Conservation (phyloP, 768 basidiomycete genomes). For the Amanita rubescens region DNA sequence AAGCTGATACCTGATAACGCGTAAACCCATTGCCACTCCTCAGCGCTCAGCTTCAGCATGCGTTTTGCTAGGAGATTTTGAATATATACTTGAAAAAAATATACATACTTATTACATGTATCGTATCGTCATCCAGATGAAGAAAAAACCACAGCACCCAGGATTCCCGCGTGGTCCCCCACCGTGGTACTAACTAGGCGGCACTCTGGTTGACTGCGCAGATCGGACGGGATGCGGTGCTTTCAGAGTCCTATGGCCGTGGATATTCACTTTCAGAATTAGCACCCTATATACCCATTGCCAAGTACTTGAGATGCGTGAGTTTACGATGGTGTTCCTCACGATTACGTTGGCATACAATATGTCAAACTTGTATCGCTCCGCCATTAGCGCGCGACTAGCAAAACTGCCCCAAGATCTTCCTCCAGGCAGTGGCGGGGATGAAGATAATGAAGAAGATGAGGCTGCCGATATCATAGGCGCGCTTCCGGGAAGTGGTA, state of each 20-base stretch:
- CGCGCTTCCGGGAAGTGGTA: slow-evolving; percentile 47
- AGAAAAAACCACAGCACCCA: not conserved
- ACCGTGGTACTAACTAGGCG: not conserved
- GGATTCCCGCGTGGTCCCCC: not conserved
- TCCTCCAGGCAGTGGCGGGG: slow-evolving; percentile 31
- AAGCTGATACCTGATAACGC: no score
- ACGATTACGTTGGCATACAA: no score
- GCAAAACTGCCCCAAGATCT: slow-evolving; percentile 59
- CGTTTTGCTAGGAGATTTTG: no score
- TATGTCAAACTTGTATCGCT: slow-evolving; percentile 75
- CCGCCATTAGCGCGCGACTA: slow-evolving; percentile 68
- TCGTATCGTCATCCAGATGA: no score
- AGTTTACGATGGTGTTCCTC: not conserved
- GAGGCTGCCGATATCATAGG: slow-evolving; percentile 56
- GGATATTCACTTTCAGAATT: not conserved
- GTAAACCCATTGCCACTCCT: no score
- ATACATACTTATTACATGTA: no score
- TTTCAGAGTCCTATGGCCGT: not conserved
- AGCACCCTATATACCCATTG: not conserved
- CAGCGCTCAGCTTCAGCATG: no score
- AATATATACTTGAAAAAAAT: no score
- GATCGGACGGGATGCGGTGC: not conserved
- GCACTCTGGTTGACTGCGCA: not conserved
- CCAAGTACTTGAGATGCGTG: no score
- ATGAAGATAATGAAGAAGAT: slow-evolving; percentile 42